Conservation (phyloP, 176 grass and related monocot species). For the Zizania latifolia region DNA sequence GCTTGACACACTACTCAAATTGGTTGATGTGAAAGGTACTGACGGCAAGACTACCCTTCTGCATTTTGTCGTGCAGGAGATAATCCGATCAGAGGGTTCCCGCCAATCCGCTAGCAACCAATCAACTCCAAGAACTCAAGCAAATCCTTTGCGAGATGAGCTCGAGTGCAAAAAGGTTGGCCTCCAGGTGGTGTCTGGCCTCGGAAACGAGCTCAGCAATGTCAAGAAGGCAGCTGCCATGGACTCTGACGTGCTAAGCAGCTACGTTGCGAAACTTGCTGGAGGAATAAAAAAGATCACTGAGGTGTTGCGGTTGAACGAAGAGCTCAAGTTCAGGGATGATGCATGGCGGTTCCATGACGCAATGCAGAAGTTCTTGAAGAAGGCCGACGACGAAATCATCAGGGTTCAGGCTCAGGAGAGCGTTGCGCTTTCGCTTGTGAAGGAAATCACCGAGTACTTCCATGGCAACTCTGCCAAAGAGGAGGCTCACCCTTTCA, state of each 20-base stretch:
- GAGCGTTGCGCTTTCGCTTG: conserved; percentile 78
- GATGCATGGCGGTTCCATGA: conserved; percentile 54
- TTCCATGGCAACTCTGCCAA: conserved; percentile 81
- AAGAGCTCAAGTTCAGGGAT: conserved; percentile 31
- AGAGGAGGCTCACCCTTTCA: conserved; percentile 94
- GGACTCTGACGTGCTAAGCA: conserved; percentile 87
- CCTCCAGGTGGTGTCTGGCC: conserved; percentile 64
- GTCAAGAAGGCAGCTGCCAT: conserved; percentile 94
- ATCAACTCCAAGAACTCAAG: conserved; percentile 44
- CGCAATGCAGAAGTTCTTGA: conserved; percentile 71
- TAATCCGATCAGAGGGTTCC: conserved; percentile 68
- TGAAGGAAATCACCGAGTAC: conserved; percentile 96
- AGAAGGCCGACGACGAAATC: conserved; percentile 70
- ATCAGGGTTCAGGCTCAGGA: conserved; percentile 82
- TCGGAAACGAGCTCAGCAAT: conserved; percentile 68
- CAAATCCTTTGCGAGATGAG: conserved; percentile 57
- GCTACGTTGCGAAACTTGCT: conserved; percentile 81
- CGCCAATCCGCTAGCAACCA: conserved; percentile 39
- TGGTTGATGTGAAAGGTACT: conserved; percentile 90
- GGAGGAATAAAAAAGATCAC: conserved; percentile 82
- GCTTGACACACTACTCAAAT: conserved; percentile 87
- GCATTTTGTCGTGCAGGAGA: conserved; percentile 95
- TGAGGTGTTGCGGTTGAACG: conserved; percentile 61
- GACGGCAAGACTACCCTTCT: conserved; percentile 94
- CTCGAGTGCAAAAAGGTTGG: conserved; percentile 78